A percentile compares a stretch with the other conserved stretches of the same genome.
These are phyloP conservation scores for Rhodotorula glutinis DNA, from an alignment of 1,284 basidiomycete genomes.

Conservation along the genomic window DNA sequence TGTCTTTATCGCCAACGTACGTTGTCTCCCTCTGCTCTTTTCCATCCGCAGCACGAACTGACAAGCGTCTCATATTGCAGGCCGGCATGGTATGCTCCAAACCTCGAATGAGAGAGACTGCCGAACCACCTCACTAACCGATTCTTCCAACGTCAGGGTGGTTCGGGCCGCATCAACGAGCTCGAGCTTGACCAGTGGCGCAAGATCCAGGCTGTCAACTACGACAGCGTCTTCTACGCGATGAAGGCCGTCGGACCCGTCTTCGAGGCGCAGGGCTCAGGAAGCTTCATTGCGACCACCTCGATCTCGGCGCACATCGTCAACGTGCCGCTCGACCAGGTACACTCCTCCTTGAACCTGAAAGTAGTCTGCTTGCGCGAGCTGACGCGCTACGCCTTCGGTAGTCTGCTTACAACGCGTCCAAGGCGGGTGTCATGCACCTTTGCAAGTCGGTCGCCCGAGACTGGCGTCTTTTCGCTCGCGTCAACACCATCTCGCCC, in stretches of 20 bases:
- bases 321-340: slow-evolving; percentile 53
- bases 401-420: slow-evolving; percentile 45
- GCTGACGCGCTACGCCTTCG: slow-evolving; percentile 28
- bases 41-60: accelerated
- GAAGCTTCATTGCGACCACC: slow-evolving; percentile 54
- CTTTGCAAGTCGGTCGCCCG: slow-evolving; percentile 60
- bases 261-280: slow-evolving; percentile 44
- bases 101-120: too few species aligned
- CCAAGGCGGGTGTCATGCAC: slow-evolving; percentile 56
- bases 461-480: slow-evolving; percentile 54
- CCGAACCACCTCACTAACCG: neutral
- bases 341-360: too few species aligned
- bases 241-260: slow-evolving; percentile 47
- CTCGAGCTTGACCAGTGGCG: slow-evolving; percentile 53
- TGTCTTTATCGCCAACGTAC: slow-evolving; percentile 50
- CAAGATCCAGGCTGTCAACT: slow-evolving; percentile 48
- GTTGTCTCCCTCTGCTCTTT: slow-evolving; percentile 51
- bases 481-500: slow-evolving; percentile 48
- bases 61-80: neutral
- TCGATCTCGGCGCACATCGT: slow-evolving; percentile 58
- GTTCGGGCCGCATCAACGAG: slow-evolving; percentile 49
- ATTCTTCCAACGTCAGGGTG: neutral
- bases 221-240: slow-evolving; percentile 52
- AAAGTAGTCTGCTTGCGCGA: too few species aligned
- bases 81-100: slow-evolving; percentile 20